A percentile compares a stretch with the other conserved stretches of the same genome.
Conservation (phyloP, 768 basidiomycete species). For the Tylopilus subfusipes region DNA sequence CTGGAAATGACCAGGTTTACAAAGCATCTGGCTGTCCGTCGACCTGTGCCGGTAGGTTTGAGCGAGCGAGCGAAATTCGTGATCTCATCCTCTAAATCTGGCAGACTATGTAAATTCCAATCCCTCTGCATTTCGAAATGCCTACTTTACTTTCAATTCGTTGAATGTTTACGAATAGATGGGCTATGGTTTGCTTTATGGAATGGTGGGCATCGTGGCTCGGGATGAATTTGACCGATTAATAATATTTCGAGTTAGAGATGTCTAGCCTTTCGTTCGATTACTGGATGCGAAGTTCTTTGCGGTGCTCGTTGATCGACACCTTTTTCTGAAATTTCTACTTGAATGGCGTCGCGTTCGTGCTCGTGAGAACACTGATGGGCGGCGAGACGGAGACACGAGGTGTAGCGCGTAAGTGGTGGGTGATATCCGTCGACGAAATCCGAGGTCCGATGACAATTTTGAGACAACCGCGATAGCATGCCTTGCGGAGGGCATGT, state of each 20-base stretch:
- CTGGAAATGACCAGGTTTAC: constrained; percentile 21
- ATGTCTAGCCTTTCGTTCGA: neutral
- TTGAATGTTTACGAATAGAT: constrained; percentile 35
- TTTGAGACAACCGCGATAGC: too few relatives aligned
- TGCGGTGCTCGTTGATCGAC: neutral
- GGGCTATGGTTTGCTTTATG: too few relatives aligned
- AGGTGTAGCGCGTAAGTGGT: too few relatives aligned
- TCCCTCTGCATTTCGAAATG: constrained; percentile 37
- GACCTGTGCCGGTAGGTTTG: constrained; percentile 25
- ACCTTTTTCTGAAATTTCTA: neutral
- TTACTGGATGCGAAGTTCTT: neutral
- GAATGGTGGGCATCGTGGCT: neutral
- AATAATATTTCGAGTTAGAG: neutral
- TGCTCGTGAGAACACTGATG: neutral
- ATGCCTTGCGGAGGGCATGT: too few relatives aligned
- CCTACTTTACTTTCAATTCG: constrained; percentile 40
- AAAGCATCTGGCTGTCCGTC: constrained; percentile 23
- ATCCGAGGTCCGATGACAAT: too few relatives aligned
- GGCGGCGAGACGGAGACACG: too few relatives aligned
- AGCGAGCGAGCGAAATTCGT: neutral
- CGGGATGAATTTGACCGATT: neutral
- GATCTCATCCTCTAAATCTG: neutral
- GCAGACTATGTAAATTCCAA: constrained; percentile 35
- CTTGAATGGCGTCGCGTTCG: neutral
- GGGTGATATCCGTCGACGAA: too few relatives aligned